Conservation (phyloP, 1,284 basidiomycete species). For the Gomphus bonarii region DNA sequence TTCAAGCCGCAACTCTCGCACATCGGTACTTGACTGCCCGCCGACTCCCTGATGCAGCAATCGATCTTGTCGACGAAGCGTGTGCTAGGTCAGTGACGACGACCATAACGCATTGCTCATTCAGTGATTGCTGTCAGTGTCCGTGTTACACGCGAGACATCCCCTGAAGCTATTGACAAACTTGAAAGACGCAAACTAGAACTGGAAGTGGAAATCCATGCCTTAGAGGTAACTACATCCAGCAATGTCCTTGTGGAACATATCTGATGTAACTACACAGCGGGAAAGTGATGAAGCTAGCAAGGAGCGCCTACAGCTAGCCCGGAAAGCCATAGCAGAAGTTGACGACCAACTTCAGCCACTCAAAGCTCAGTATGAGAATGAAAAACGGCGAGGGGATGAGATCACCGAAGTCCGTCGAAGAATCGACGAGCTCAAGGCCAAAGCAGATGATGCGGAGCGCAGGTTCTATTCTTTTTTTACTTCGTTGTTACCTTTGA, state of each 20-base stretch:
- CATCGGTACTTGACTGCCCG: constrained; percentile 89
- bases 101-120: background rate
- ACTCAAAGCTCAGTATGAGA: constrained; percentile 82
- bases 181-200: constrained; percentile 90
- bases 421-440: constrained; percentile 86
- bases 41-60: constrained; percentile 83
- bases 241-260: background rate
- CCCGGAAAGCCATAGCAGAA: constrained; percentile 74
- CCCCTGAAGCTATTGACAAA: constrained; percentile 90
- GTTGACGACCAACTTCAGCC: constrained; percentile 89
- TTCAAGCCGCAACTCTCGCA: constrained; percentile 86
- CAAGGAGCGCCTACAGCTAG: constrained; percentile 75
- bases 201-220: constrained; percentile 93
- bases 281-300: constrained; percentile 88
- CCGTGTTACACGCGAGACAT: constrained; percentile 88
- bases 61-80: constrained; percentile 91
- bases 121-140: constrained; percentile 39
- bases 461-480: constrained; percentile 43
- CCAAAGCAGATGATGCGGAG: constrained; percentile 93
- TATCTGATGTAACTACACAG: constrained; percentile 11
- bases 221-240: constrained; percentile 47
- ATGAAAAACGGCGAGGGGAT: constrained; percentile 80
- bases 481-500: constrained; percentile 7
- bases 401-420: constrained; percentile 75
- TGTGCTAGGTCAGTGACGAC: constrained; percentile 56